Evolutionary conservation across 805 yeast genomes (phyloP).

Genomic region (Clavispora carvajalis): DNA sequence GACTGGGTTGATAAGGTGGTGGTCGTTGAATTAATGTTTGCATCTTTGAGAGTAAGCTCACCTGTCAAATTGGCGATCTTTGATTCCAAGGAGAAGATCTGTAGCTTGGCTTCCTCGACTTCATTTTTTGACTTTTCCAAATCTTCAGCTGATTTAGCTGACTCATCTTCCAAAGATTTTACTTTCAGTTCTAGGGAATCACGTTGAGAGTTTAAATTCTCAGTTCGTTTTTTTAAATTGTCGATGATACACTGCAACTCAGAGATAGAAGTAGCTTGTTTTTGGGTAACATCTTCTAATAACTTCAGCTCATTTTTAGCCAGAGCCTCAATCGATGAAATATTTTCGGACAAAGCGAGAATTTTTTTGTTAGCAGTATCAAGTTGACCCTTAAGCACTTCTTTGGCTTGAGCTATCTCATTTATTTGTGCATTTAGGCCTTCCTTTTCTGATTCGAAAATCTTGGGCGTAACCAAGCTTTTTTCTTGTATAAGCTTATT

Average conservation of each 20-base stretch:
- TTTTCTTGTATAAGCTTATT: not conserved
- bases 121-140: not conserved
- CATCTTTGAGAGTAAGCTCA: not conserved
- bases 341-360: not conserved
- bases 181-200: not conserved
- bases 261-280: not conserved
- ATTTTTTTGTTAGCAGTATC: not conserved
- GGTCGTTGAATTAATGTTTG: not conserved
- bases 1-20: not conserved
- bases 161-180: not conserved
- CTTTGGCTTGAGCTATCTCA: not conserved
- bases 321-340: not conserved
- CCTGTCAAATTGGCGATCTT: not conserved
- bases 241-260: not conserved
- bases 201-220: not conserved
- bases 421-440: not conserved
- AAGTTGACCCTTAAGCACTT: not conserved
- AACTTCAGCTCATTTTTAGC: not conserved
- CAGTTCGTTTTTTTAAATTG: not conserved
- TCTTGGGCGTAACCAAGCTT: not conserved
- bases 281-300: not conserved
- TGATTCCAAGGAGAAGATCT: not conserved
- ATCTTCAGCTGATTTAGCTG: not conserved
- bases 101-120: not conserved
- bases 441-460: not conserved